phyloP scores from a whole-genome alignment of 2,329 filamentous ascomycete genomes.

The Aspergillus neoniger region DNA sequence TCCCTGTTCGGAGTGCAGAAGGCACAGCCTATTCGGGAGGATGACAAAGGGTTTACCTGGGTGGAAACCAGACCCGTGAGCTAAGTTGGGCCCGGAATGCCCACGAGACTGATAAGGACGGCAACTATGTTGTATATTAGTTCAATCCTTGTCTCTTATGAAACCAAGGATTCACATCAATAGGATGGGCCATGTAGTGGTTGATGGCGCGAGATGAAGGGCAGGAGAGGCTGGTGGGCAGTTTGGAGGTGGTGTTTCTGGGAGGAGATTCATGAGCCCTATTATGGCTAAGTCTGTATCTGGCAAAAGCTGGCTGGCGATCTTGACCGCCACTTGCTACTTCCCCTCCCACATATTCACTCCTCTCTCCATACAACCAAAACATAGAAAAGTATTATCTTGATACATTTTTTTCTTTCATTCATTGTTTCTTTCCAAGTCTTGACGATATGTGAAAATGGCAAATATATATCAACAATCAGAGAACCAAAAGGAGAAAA shows the following conservation, averaged over 20 bases:
- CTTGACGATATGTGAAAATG: neutral
- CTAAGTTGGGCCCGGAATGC: neutral
- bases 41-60: conserved; percentile 1
- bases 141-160: neutral
- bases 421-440: neutral
- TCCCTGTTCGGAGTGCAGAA: conserved; percentile 38
- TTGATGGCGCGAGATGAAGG: neutral
- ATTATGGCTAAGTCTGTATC: neutral
- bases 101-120: neutral
- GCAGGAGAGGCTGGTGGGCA: neutral
- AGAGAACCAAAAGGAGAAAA: neutral
- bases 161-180: neutral
- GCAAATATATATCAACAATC: conserved; percentile 1
- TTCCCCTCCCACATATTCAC: neutral
- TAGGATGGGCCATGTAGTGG: neutral
- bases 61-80: neutral
- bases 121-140: neutral
- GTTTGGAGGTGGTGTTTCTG: neutral
- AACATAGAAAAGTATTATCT: neutral
- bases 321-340: conserved; percentile 2
- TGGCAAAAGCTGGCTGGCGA: neutral
- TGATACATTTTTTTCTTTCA: neutral
- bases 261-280: neutral
- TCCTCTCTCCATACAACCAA: neutral
- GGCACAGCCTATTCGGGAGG: neutral